These are phyloP conservation scores for Sporobolomyces phaffii DNA, from an alignment of 768 basidiomycete species.

Conservation along the genomic window DNA sequence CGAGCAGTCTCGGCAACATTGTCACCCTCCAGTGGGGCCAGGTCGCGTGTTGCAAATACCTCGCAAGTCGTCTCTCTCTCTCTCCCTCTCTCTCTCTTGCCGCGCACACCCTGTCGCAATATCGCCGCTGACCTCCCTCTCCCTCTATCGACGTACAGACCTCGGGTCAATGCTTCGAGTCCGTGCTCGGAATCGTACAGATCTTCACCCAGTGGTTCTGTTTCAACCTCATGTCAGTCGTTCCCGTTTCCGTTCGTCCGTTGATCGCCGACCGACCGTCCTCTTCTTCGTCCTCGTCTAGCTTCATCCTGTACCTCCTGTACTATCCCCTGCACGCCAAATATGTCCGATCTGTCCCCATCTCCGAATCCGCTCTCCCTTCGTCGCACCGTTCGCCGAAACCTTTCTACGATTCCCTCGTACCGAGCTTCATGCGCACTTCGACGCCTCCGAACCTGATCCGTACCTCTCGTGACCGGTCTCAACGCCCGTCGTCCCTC, in stretches of 20 bases:
- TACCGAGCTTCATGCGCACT: slow-evolving; percentile 24
- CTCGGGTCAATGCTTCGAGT: slow-evolving; percentile 66
- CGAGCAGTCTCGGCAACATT: slow-evolving; percentile 51
- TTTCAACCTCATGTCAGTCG: slow-evolving; percentile 74
- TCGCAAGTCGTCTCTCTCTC: slow-evolving; percentile 54
- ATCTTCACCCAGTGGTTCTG: slow-evolving; percentile 74
- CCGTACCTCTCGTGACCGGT: not conserved
- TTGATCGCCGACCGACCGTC: not conserved
- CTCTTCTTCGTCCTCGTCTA: slow-evolving; percentile 44
- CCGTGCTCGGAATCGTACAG: slow-evolving; percentile 74
- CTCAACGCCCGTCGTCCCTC: not conserved
- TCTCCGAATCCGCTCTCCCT: slow-evolving; percentile 70
- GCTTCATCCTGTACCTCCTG: slow-evolving; percentile 80
- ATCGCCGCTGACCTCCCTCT: not conserved
- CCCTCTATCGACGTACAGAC: slow-evolving; percentile 50
- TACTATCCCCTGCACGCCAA: slow-evolving; percentile 86
- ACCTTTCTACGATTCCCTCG: slow-evolving; percentile 17
- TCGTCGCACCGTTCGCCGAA: slow-evolving; percentile 42
- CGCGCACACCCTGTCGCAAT: no score
- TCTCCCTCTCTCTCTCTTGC: not conserved
- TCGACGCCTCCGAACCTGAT: slow-evolving; percentile 10
- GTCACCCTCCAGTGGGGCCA: slow-evolving; percentile 76
- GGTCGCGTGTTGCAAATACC: slow-evolving; percentile 68
- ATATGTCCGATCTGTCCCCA: slow-evolving; percentile 53
- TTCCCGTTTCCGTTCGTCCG: not conserved